Evolutionary conservation across 805 yeast genomes (phyloP).

Genomic region (Candida ponderosae): DNA sequence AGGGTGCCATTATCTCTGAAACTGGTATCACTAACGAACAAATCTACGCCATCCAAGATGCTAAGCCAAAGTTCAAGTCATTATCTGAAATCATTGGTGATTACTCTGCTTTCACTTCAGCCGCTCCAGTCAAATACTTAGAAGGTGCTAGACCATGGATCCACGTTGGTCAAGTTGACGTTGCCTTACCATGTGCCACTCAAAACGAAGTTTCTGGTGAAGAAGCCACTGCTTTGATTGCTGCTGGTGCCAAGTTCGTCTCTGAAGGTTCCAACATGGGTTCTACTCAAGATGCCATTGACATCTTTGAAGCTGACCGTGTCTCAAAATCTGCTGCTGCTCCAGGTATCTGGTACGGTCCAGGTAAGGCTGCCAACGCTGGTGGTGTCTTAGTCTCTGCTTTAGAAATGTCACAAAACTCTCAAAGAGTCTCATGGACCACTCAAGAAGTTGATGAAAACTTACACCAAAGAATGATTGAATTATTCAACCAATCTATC

Average conservation of each 20-base stretch:
- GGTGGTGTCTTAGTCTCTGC: constrained; percentile 99
- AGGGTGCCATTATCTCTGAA: constrained; percentile 77
- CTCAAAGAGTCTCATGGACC: constrained; percentile 88
- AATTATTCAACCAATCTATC: constrained; percentile 89
- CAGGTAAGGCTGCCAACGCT: constrained; percentile 98
- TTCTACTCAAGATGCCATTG: constrained; percentile 94
- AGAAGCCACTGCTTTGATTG: constrained; percentile 91
- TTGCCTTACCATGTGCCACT: constrained; percentile 97
- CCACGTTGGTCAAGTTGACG: constrained; percentile 83
- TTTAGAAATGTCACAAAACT: constrained; percentile 99
- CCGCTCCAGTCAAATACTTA: constrained; percentile 62
- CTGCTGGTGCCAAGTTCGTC: constrained; percentile 84
- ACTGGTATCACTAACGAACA: constrained; percentile 82
- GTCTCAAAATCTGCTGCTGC: constrained; percentile 29
- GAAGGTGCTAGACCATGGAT: constrained; percentile 97
- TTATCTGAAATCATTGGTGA: constrained; percentile 60
- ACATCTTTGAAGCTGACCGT: constrained; percentile 84
- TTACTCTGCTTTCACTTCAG: constrained; percentile 47
- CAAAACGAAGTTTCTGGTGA: constrained; percentile 97
- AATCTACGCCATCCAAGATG: constrained; percentile 63
- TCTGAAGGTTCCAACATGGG: constrained; percentile 99
- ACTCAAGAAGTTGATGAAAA: constrained; percentile 86
- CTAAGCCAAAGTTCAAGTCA: constrained; percentile 71
- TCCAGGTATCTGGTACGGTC: constrained; percentile 90
- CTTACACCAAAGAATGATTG: constrained; percentile 87